Percentiles rank a stretch among this genome's conserved stretches.
phyloP scores from a whole-genome alignment of 108 stramenopile genomes.

The Discostella pseudostelligera region DNA sequence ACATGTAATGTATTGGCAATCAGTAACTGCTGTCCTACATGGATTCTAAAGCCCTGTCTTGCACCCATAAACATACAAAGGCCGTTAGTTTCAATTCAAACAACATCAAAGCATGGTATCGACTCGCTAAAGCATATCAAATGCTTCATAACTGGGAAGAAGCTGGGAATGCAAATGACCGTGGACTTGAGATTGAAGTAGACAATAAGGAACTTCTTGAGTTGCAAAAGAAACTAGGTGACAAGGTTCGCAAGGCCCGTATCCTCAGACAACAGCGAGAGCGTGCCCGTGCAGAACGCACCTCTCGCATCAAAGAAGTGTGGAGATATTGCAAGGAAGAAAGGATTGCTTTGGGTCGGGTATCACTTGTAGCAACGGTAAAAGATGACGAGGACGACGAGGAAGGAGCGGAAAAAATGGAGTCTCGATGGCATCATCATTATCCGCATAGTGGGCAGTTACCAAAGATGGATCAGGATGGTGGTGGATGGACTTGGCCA shows the following conservation, averaged over 20 bases:
- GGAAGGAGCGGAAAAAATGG: conserved; percentile 47
- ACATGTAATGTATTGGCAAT: neutral
- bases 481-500: conserved; percentile 75
- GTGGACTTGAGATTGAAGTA: conserved; percentile 60
- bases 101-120: conserved; percentile 87
- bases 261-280: conserved; percentile 77
- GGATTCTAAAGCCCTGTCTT: too few relatives aligned
- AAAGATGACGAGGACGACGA: conserved; percentile 74
- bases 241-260: conserved; percentile 67
- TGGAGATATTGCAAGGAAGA: conserved; percentile 85
- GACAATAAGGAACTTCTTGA: conserved; percentile 71
- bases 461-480: conserved; percentile 37
- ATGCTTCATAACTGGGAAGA: conserved; percentile 81
- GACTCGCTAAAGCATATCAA: conserved; percentile 83
- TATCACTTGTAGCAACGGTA: conserved; percentile 74
- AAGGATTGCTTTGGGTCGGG: conserved; percentile 67
- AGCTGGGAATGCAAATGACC: conserved; percentile 80
- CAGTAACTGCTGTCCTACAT: neutral
- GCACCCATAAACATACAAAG: conserved; percentile 4
- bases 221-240: conserved; percentile 55
- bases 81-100: conserved; percentile 59
- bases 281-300: conserved; percentile 73
- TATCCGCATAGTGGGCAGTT: conserved; percentile 79
- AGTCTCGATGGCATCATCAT: conserved; percentile 85
- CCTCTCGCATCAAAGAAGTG: conserved; percentile 69